Evolutionary conservation across 495 filamentous ascomycete genomes (phyloP), one percentile per base, ranked within the genome.

Genomic region (Amorphotheca resinae): DNA sequence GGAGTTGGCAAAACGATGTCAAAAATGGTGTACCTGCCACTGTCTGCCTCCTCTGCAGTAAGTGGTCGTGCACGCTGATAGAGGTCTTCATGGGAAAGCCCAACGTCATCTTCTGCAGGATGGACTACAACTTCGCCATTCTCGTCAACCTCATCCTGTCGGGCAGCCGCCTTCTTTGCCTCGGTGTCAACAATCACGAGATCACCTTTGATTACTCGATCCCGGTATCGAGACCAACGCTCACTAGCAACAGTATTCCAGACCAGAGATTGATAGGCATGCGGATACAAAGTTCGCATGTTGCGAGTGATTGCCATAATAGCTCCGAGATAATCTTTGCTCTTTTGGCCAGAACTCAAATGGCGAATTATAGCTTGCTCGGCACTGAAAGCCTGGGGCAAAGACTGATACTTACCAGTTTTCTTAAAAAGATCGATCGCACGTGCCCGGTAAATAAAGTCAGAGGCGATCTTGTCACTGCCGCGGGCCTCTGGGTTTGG

Each of bases 1-100:
- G 93, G 89, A 9, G 80, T 78, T n/a, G 91, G 87, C 2, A 98
- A 69, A n/a, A 98, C 89, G 42, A 98, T 56, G 54, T 98, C 91
- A 53, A 82, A 88, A 50, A 96, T 82, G 22, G 66, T 73, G 58
- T 82, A 94, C 43, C 79, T 74, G 8, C 84, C 84, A 51, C 76
- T 84, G 26, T 67, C 73, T n/a, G 77, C 80, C 57, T 98, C 93
- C 25, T 80, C 77, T 21, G 75, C 72, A 1, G 78, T 79, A 9
- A 98, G 56, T 7, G 76, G 62, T 9, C 86, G 77, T n/a, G 84
- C 87, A 15, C 82, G 82, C 9, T 75, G 68, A 55, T 83, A 89
- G 15, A 67, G 59, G 36, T 77, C 73, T 25, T 81, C 72, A 0
- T 70, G 66, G 9, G 64, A 59, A 22, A 62, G 62, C 12, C 72